phyloP scores from a whole-genome alignment of 495 filamentous ascomycete genomes.

The Hapsidospora chrysogenum region DNA sequence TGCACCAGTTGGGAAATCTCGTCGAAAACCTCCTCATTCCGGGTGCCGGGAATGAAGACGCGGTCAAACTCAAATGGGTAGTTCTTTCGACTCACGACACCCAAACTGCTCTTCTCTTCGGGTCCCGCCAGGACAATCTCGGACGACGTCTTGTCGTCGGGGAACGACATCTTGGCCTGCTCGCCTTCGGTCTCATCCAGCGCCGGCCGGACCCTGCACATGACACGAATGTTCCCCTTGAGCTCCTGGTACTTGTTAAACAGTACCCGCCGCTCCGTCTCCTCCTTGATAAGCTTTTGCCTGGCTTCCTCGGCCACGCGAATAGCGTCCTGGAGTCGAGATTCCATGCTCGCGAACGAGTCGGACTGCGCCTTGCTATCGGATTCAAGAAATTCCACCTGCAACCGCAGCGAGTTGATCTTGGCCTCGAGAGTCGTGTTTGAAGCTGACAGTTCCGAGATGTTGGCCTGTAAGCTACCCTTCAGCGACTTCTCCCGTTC shows the following conservation, averaged over 20 bases:
- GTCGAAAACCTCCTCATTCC: constrained; percentile 82
- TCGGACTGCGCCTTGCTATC: constrained; percentile 72
- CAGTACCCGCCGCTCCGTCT: constrained; percentile 76
- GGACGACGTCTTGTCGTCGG: constrained; percentile 64
- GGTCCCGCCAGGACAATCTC: constrained; percentile 74
- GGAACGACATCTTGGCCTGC: constrained; percentile 54
- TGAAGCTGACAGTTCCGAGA: constrained; percentile 47
- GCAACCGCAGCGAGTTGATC: constrained; percentile 53
- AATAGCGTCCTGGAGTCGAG: constrained; percentile 59
- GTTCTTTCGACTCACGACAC: constrained; percentile 54
- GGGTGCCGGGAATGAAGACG: constrained; percentile 62
- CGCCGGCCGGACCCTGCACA: constrained; percentile 86
- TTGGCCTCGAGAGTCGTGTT: constrained; percentile 53
- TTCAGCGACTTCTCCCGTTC: constrained; percentile 43
- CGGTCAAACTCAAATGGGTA: constrained; percentile 85
- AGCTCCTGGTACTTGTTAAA: constrained; percentile 97
- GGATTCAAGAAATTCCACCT: constrained; percentile 76
- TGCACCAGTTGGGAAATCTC: constrained; percentile 97
- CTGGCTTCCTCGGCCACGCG: constrained; percentile 49
- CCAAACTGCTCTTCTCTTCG: constrained; percentile 70
- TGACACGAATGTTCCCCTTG: constrained; percentile 98
- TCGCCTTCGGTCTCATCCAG: constrained; percentile 39
- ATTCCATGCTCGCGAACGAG: constrained; percentile 59
- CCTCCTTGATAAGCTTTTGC: constrained; percentile 77
- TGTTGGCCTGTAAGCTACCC: constrained; percentile 25